Evolutionary conservation across 2,329 filamentous ascomycete species (phyloP).

Genomic region (Lasiodiplodia gonubiensis): DNA sequence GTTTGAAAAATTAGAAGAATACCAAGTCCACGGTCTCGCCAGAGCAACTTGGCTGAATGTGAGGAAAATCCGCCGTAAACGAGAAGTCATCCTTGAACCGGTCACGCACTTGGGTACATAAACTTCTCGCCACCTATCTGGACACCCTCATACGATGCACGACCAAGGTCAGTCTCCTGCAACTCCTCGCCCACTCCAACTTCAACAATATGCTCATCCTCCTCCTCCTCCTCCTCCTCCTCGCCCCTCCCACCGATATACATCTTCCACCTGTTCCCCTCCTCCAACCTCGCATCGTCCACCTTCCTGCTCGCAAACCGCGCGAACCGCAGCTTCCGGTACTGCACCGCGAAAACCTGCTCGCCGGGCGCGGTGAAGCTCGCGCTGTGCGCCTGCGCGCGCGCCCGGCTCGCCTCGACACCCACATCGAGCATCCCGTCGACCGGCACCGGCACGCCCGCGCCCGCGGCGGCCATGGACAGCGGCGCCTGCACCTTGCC

Average conservation of each 20-base stretch:
- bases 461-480: background rate
- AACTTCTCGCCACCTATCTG: background rate
- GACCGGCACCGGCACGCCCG: background rate
- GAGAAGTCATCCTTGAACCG: background rate
- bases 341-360: slow-evolving; percentile 4
- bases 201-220: background rate
- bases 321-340: background rate
- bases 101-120: background rate
- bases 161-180: background rate
- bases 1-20: too few relatives aligned
- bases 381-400: background rate
- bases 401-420: background rate
- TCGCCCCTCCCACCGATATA: slow-evolving; percentile 8
- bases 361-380: background rate
- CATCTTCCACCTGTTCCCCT: slow-evolving; percentile 10
- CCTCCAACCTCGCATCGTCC: background rate
- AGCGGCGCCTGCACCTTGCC: background rate
- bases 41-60: too few relatives aligned
- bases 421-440: background rate
- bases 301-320: background rate
- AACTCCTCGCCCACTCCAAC: background rate
- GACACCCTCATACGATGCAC: background rate
- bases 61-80: background rate
- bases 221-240: background rate
- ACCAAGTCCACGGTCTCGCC: too few relatives aligned